phyloP scores from a whole-genome alignment of 2,329 filamentous ascomycete species.

The Colletotrichum lindemuthianum region DNA sequence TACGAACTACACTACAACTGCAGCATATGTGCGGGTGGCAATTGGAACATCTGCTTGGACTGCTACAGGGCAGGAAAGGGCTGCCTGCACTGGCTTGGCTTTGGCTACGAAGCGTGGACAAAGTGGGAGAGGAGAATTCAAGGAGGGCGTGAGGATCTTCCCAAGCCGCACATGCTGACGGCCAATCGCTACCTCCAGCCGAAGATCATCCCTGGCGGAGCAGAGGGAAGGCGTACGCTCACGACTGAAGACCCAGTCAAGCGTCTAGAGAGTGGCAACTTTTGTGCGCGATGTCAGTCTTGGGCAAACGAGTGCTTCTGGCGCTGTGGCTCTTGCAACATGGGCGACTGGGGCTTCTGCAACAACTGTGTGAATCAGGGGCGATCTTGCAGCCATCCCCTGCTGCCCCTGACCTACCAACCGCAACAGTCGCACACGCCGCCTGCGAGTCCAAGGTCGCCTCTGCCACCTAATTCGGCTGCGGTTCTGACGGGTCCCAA shows the following conservation, averaged over 20 bases:
- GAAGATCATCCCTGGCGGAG: slow-evolving; percentile 58
- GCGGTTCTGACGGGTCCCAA: slow-evolving; percentile 59
- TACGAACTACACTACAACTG: slow-evolving; percentile 91
- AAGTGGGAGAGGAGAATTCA: slow-evolving; percentile 69
- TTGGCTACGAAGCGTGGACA: slow-evolving; percentile 76
- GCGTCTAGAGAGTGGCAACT: slow-evolving; percentile 81
- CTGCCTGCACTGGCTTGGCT: slow-evolving; percentile 89
- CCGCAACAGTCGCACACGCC: slow-evolving; percentile 48
- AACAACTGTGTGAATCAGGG: slow-evolving; percentile 87
- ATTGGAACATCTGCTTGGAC: slow-evolving; percentile 81
- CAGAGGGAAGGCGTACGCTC: slow-evolving; percentile 65
- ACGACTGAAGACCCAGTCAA: slow-evolving; percentile 74
- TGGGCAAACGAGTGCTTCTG: slow-evolving; percentile 88
- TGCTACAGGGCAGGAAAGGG: slow-evolving; percentile 84
- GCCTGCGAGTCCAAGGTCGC: slow-evolving; percentile 53
- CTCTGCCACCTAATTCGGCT: slow-evolving; percentile 56
- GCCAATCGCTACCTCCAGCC: slow-evolving; percentile 67
- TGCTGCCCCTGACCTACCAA: slow-evolving; percentile 79
- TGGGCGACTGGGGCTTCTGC: slow-evolving; percentile 96
- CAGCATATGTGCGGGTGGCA: slow-evolving; percentile 71
- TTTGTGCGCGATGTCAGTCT: slow-evolving; percentile 80
- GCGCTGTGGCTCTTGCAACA: slow-evolving; percentile 87
- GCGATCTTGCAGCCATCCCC: slow-evolving; percentile 80
- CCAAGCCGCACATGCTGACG: slow-evolving; percentile 66
- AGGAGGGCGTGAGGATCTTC: slow-evolving; percentile 50